A percentile compares a stretch with the other conserved stretches of the same genome.
These are phyloP conservation scores for Aphanomyces astaci DNA, from an alignment of 352 stramenopile genomes.

Conservation along the genomic window DNA sequence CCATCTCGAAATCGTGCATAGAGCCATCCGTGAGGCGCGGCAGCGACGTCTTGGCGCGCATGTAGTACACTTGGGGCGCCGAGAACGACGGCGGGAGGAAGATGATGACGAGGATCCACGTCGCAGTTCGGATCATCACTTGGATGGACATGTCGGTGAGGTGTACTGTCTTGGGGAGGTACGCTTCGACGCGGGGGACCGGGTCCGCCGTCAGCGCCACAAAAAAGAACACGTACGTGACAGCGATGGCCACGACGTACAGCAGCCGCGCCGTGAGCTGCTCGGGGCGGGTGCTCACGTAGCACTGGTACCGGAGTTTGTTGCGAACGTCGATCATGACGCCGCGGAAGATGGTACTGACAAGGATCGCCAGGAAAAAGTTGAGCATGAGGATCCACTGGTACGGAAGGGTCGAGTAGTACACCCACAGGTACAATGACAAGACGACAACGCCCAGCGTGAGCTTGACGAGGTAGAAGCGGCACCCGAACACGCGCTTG, in stretches of 20 bases:
- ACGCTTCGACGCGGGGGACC: constrained; percentile 4
- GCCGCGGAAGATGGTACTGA: constrained; percentile 9
- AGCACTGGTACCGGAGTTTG: constrained; percentile 10
- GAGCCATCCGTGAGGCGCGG: constrained; percentile 10
- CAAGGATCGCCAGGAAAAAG: constrained; percentile 15
- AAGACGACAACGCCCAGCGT: constrained; percentile 5
- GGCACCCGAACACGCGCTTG: constrained; percentile 10
- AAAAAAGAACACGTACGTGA: constrained; percentile 23
- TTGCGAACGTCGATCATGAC: constrained; percentile 22
- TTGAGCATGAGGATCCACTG: constrained; percentile 14
- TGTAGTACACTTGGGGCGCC: constrained; percentile 12
- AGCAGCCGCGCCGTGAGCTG: constrained; percentile 17
- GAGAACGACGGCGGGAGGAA: constrained; percentile 10
- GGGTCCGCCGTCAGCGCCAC: constrained; percentile 8
- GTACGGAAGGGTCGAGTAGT: constrained; percentile 8
- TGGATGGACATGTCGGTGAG: constrained; percentile 14
- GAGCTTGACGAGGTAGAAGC: constrained; percentile 18
- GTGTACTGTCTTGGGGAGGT: constrained; percentile 9
- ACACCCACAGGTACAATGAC: constrained; percentile 3
- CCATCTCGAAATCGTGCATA: constrained; percentile 14
- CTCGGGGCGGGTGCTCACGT: constrained; percentile 13
- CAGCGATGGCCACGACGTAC: constrained; percentile 5
- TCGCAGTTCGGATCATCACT: constrained; percentile 13
- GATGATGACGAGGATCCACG: constrained; percentile 14
- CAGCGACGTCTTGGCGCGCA: neutral